phyloP scores from a whole-genome alignment of 164 flowering plant genomes.

The Chloranthus sessilifolius region DNA sequence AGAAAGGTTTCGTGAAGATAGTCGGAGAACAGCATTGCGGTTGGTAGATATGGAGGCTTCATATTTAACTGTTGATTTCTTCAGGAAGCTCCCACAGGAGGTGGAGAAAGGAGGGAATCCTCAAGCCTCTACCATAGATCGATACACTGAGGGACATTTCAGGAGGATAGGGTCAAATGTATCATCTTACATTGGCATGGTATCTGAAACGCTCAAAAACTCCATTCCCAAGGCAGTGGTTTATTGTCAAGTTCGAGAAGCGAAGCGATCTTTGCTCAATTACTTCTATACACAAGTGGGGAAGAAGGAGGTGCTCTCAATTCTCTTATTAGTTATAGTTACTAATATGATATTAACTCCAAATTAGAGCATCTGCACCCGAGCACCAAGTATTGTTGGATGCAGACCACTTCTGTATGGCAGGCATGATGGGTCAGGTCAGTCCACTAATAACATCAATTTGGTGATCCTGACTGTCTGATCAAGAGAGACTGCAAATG shows the following conservation, averaged over 20 bases:
- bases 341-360: too few species aligned
- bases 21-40: conserved; percentile 41
- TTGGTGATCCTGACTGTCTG: too few species aligned
- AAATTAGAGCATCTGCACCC: too few species aligned
- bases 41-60: conserved; percentile 64
- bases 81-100: conserved; percentile 49
- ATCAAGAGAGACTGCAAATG: too few species aligned
- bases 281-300: conserved; percentile 54
- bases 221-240: conserved; percentile 56
- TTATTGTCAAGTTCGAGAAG: conserved; percentile 57
- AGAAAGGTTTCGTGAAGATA: conserved; percentile 50
- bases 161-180: conserved; percentile 52
- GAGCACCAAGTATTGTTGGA: too few species aligned
- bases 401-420: too few species aligned
- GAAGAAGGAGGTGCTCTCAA: conserved; percentile 49
- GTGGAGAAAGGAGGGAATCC: conserved; percentile 38
- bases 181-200: conserved; percentile 41
- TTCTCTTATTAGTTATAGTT: too few species aligned
- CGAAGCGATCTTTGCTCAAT: conserved; percentile 40
- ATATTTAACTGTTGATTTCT: conserved; percentile 55
- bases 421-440: too few species aligned
- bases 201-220: conserved; percentile 41
- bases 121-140: conserved; percentile 26
- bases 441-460: too few species aligned
- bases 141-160: conserved; percentile 46